Evolutionary conservation across 2,329 filamentous ascomycete species (phyloP), one percentile per base, ranked within the genome.

Genomic region (Xylariaceae sp.): DNA sequence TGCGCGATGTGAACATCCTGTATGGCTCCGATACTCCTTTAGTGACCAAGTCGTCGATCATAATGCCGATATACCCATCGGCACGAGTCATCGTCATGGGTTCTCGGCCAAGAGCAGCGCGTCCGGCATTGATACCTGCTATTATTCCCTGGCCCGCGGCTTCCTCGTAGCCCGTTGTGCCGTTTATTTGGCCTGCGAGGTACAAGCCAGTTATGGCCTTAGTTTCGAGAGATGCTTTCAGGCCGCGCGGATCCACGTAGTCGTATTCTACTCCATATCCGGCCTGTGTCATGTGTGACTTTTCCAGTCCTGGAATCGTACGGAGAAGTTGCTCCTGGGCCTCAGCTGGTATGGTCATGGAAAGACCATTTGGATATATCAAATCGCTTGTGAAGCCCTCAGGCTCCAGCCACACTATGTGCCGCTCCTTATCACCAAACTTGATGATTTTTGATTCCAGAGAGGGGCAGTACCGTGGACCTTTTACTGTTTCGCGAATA

Each of bases 251-350:
- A 66, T 99, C 94, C 16, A 99, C 90, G 69, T 99, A 99, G 73
- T 97, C 94, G 70, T 99, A 99, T 69, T 99, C 94, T 1, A 99
- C 94, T 7, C 94, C 94, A 65, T 99, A 99, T 9, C 93, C 94
- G 1, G 93, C 88, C 65, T 97, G 93, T 6, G 96, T 81, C 92
- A 99, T 97, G 22, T 78, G 84, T 5, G 91, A 91, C 53, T 92
- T 84, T 66, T 97, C 93, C 1, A 99, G 79, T 0, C 94, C 94
- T n/a, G 75, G 80, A 48, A 99, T 88, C 0, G 90, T 96, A 50
- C 85, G 87, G n/a, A 99, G 77, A 66, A 95, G 84, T 47, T 86
- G 81, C 62, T 89, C 86, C 69, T 99, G 94, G 0, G 89, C 90
- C 51, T 93, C 90, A 0, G 85, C 86, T 0, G 94, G 94, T 2